Percentiles rank a stretch among this genome's conserved stretches.
Conservation (phyloP, 805 yeast genomes). For the Metschnikowia corniflorae region DNA sequence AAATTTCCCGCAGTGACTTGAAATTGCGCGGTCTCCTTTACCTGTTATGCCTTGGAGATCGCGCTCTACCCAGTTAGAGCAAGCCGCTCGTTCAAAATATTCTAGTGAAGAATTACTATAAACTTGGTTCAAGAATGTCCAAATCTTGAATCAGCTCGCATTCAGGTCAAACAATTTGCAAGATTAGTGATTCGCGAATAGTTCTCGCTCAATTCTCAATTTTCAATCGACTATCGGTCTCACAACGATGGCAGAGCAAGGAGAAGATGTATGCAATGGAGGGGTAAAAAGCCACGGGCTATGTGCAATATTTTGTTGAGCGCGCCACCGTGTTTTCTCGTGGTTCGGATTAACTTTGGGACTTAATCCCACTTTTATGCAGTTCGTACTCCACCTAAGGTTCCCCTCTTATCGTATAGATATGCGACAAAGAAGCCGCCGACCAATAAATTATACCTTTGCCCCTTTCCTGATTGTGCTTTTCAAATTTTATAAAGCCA, state of each 20-base stretch:
- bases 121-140: too few species aligned
- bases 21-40: too few species aligned
- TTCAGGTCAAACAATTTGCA: too few species aligned
- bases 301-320: constrained; percentile 9
- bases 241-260: neutral
- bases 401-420: constrained; percentile 17
- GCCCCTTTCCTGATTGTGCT: neutral
- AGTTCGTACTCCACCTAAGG: constrained; percentile 11
- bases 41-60: too few species aligned
- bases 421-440: constrained; percentile 2
- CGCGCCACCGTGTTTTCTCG: constrained; percentile 5
- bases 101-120: too few species aligned
- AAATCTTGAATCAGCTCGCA: too few species aligned
- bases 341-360: constrained; percentile 12
- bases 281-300: constrained; percentile 9
- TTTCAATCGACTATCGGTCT: neutral
- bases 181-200: too few species aligned
- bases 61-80: too few species aligned
- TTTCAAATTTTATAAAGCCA: too few species aligned
- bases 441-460: too few species aligned
- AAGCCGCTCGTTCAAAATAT: too few species aligned
- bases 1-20: too few species aligned
- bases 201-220: neutral
- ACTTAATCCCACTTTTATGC: constrained; percentile 6
- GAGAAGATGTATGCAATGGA: constrained; percentile 8